These are phyloP conservation scores for Alisma plantagoaquatica DNA, from an alignment of 106 monocot genomes.

Conservation along the genomic window DNA sequence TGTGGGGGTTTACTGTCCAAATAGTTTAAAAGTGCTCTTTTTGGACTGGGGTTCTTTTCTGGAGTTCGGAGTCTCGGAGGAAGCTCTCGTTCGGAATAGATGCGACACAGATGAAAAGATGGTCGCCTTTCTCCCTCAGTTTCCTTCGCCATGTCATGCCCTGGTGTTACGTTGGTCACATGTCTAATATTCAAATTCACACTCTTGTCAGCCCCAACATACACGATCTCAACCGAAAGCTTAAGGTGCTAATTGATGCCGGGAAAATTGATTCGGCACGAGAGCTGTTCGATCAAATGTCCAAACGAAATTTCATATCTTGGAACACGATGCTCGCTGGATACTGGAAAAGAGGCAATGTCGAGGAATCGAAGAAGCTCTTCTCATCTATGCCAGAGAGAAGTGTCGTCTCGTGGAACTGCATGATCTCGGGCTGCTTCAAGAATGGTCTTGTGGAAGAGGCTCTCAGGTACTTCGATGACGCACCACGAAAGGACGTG, in stretches of 20 bases:
- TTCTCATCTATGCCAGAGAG: conserved; percentile 17
- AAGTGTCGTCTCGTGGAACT: conserved; percentile 22
- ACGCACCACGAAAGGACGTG: conserved; percentile 9
- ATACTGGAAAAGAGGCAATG: conserved; percentile 5
- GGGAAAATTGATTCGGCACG: conserved; percentile 15
- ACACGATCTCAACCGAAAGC: conserved; percentile 13
- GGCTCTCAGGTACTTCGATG: conserved; percentile 13
- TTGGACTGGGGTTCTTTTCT: too few relatives aligned
- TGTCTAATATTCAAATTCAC: not conserved
- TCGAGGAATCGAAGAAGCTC: conserved; percentile 8
- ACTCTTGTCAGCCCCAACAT: conserved; percentile 1
- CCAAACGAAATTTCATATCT: conserved; percentile 8
- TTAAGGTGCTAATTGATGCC: conserved; percentile 1
- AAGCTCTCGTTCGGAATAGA: too few relatives aligned
- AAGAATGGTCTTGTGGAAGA: conserved; percentile 5
- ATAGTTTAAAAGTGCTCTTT: too few relatives aligned
- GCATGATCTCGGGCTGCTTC: conserved; percentile 17
- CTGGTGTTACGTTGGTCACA: not conserved
- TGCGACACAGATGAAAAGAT: not conserved
- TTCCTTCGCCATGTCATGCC: not conserved
- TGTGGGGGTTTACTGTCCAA: too few relatives aligned
- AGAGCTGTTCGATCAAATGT: conserved; percentile 18
- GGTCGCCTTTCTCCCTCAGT: not conserved
- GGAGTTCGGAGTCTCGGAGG: too few relatives aligned
- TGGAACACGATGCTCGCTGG: conserved; percentile 29